phyloP scores from a whole-genome alignment of 768 basidiomycete genomes.

The Boletellus ananas region DNA sequence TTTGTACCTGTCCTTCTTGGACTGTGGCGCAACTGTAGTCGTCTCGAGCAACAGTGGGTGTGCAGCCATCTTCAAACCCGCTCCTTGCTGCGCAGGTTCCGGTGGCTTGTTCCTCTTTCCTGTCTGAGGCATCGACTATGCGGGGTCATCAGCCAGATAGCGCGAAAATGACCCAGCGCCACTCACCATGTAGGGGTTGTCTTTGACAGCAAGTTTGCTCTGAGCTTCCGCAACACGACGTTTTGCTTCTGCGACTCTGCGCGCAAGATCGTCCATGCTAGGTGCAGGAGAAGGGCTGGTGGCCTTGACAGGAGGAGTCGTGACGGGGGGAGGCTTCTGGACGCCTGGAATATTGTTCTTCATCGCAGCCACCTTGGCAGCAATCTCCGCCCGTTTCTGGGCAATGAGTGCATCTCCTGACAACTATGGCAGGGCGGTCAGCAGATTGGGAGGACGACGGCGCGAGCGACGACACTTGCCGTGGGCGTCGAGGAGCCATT shows the following conservation, averaged over 20 bases:
- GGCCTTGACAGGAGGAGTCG: conserved; percentile 19
- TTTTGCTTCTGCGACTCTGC: conserved; percentile 81
- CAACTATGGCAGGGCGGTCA: conserved; percentile 30
- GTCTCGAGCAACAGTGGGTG: conserved; percentile 81
- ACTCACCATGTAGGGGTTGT: conserved; percentile 85
- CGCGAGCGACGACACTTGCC: conserved; percentile 38
- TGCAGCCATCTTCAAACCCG: conserved; percentile 85
- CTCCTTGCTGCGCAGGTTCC: conserved; percentile 72
- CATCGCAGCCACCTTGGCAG: conserved; percentile 82
- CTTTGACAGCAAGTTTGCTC: conserved; percentile 67
- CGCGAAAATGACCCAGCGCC: background rate
- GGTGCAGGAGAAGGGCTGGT: conserved; percentile 38
- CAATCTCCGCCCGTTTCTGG: conserved; percentile 79
- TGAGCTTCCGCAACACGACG: conserved; percentile 80
- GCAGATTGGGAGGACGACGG: background rate
- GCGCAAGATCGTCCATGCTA: conserved; percentile 59
- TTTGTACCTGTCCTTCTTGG: conserved; percentile 90
- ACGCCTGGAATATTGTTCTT: conserved; percentile 39
- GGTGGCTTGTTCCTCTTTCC: conserved; percentile 52
- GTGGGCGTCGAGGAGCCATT: conserved; percentile 42
- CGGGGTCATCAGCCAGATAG: background rate
- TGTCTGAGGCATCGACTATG: conserved; percentile 50
- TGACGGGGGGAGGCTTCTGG: conserved; percentile 24
- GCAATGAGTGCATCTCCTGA: conserved; percentile 68
- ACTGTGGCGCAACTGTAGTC: conserved; percentile 50